A percentile compares a stretch with the other conserved stretches of the same genome.
These are phyloP conservation scores for Tieghemostelium lacteum DNA, from an alignment of 78 protist species.

Conservation along the genomic window DNA sequence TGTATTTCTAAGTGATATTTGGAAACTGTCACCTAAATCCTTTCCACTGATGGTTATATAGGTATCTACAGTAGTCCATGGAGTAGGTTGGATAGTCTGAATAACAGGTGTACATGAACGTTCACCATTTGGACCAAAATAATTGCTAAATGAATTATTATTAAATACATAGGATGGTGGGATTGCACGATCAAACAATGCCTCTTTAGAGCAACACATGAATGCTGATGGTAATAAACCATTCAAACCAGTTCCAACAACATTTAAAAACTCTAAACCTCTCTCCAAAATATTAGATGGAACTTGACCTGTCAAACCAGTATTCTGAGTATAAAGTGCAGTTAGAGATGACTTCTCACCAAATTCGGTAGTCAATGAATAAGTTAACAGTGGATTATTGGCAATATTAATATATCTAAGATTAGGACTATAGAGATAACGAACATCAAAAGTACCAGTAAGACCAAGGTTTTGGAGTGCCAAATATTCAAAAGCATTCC, in stretches of 20 bases:
- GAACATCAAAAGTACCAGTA: not conserved
- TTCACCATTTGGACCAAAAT: slow-evolving; percentile 17
- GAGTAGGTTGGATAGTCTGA: not conserved
- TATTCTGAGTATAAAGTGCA: no score
- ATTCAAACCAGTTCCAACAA: not conserved
- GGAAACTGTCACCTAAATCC: slow-evolving; percentile 31
- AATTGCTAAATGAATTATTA: slow-evolving; percentile 7
- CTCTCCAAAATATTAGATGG: slow-evolving; percentile 2
- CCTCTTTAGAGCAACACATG: slow-evolving; percentile 5
- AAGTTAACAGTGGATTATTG: no score
- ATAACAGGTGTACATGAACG: not conserved
- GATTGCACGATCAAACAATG: not conserved
- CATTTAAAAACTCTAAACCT: not conserved
- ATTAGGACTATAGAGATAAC: not conserved
- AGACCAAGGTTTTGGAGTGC: not conserved
- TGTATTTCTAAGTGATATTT: not conserved
- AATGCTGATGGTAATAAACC: not conserved
- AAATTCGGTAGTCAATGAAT: no score
- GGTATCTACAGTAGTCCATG: not conserved
- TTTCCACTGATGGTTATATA: not conserved
- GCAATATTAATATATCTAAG: no score
- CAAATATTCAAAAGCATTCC: not conserved
- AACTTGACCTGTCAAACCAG: not conserved
- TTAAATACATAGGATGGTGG: not conserved
- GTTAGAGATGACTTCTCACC: no score